Conservation (phyloP, 192 early-diverging fungal species). For the Mortierella hygrophila region DNA sequence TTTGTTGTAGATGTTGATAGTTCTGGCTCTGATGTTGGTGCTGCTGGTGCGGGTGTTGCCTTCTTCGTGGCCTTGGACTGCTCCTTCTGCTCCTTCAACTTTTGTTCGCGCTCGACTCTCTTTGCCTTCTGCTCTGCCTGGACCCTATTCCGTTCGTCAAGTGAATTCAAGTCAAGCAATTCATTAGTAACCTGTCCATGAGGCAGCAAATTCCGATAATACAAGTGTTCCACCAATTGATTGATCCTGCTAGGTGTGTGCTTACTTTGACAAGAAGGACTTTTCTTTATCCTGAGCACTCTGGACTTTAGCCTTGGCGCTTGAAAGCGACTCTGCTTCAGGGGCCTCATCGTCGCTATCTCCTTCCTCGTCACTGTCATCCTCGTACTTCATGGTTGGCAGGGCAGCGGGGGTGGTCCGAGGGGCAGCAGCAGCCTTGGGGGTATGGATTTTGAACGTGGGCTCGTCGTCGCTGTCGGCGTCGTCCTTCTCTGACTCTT, state of each 20-base stretch:
- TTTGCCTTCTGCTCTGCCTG: constrained; percentile 56
- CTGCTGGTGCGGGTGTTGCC: background rate
- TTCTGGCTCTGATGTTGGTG: background rate
- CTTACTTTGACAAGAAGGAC: constrained; percentile 52
- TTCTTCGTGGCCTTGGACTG: constrained; percentile 41
- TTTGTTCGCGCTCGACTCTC: constrained; percentile 44
- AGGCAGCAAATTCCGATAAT: no score
- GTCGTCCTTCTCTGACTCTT: background rate
- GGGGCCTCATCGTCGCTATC: constrained; percentile 50
- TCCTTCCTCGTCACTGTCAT: constrained; percentile 39
- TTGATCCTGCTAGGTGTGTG: background rate
- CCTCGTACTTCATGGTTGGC: constrained; percentile 35
- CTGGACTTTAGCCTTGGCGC: constrained; percentile 46
- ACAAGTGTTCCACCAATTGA: background rate
- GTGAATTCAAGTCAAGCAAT: background rate
- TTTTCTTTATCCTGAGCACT: constrained; percentile 50
- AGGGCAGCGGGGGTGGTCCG: constrained; percentile 24
- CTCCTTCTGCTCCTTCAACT: constrained; percentile 52
- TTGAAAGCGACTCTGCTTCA: constrained; percentile 48
- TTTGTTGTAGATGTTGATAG: constrained; percentile 15
- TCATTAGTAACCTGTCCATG: no score
- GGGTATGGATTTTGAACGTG: constrained; percentile 54
- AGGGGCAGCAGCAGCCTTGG: constrained; percentile 33
- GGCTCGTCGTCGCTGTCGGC: constrained; percentile 29
- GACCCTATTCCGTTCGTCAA: constrained; percentile 19